These are phyloP conservation scores for Microdochium bolleyi DNA, from an alignment of 2,329 filamentous ascomycete species.

Conservation along the genomic window DNA sequence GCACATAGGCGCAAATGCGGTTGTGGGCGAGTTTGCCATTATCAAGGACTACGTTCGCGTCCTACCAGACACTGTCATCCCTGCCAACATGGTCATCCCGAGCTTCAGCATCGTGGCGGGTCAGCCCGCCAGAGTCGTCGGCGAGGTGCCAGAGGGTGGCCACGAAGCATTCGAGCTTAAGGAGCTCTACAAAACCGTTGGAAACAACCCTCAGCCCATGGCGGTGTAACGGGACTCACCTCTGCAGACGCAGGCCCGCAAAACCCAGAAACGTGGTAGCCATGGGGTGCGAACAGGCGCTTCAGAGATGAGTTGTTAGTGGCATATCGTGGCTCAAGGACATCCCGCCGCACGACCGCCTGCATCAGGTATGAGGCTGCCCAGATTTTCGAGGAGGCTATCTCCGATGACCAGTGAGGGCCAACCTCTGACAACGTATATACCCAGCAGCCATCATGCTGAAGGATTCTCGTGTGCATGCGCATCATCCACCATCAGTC, in stretches of 20 bases:
- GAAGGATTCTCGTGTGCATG: too few relatives aligned
- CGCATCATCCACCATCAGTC: too few relatives aligned
- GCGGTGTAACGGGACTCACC: constrained; percentile 17
- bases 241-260: too few relatives aligned
- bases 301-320: background rate
- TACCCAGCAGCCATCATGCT: too few relatives aligned
- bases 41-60: constrained; percentile 91
- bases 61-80: constrained; percentile 75
- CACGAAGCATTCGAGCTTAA: constrained; percentile 57
- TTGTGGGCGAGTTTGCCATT: constrained; percentile 79
- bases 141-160: constrained; percentile 69
- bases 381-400: too few relatives aligned
- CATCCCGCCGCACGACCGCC: too few relatives aligned
- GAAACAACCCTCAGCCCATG: constrained; percentile 41
- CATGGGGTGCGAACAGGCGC: background rate
- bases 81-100: constrained; percentile 83
- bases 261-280: background rate
- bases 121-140: constrained; percentile 69
- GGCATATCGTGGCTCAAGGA: background rate
- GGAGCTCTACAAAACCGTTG: constrained; percentile 56
- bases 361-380: too few relatives aligned
- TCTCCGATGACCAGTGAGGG: too few relatives aligned
- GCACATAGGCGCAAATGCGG: constrained; percentile 69
- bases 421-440: too few relatives aligned
- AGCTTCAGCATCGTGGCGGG: constrained; percentile 90